Evolutionary conservation across 352 stramenopile genomes (phyloP).

Genomic region (Peronospora destructor): DNA sequence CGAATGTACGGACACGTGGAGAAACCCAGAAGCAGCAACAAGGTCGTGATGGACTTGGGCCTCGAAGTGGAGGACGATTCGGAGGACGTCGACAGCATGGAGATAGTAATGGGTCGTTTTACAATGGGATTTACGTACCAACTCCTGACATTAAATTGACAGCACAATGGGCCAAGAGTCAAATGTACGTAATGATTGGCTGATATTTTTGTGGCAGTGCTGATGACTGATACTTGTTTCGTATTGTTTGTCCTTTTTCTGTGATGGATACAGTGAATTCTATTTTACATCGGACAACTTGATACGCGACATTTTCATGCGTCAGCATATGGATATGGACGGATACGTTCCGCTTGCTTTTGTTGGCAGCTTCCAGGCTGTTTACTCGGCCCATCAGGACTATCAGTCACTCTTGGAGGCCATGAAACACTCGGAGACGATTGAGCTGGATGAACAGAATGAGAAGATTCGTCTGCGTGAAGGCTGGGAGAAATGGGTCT

Average conservation of each 20-base stretch:
- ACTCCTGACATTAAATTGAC: conserved; percentile 63
- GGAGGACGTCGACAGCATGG: conserved; percentile 34
- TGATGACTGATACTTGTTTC: background rate
- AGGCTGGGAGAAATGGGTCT: conserved; percentile 86
- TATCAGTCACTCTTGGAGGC: conserved; percentile 71
- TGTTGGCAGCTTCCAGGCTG: conserved; percentile 85
- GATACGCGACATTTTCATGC: conserved; percentile 78
- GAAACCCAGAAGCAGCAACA: conserved; percentile 9
- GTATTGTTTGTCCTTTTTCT: background rate
- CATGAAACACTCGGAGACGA: conserved; percentile 52
- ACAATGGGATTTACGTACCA: conserved; percentile 76
- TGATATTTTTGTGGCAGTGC: background rate
- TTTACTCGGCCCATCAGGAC: conserved; percentile 81
- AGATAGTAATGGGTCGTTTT: conserved; percentile 57
- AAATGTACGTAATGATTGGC: conserved; percentile 55
- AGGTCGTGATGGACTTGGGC: conserved; percentile 24
- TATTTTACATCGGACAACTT: conserved; percentile 83
- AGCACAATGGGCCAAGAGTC: conserved; percentile 71
- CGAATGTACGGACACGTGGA: conserved; percentile 8
- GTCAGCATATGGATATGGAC: conserved; percentile 84
- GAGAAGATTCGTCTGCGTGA: conserved; percentile 85
- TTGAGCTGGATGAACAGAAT: conserved; percentile 85
- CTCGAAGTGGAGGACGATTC: conserved; percentile 26
- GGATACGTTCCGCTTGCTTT: conserved; percentile 86
- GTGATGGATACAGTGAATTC: conserved; percentile 57